Evolutionary conservation across 179 eudicot species (phyloP).

Genomic region (Monotropa hypopitys): DNA sequence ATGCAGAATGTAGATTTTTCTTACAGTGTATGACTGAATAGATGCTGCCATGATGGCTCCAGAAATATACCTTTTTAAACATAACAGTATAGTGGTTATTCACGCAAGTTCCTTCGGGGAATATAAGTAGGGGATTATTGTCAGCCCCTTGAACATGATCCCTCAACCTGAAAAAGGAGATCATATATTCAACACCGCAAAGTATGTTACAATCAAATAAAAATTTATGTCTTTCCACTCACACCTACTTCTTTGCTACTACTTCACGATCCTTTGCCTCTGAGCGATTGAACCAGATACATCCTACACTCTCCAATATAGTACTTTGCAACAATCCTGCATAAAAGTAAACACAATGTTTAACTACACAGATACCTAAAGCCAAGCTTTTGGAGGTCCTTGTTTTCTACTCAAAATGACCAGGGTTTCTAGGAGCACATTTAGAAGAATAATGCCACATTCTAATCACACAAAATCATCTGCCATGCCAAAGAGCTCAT

Average conservation of each 20-base stretch:
- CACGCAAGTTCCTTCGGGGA: constrained; percentile 98
- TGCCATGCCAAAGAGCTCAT: not conserved
- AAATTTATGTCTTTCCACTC: constrained; percentile 5
- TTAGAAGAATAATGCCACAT: not conserved
- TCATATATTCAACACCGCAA: not conserved
- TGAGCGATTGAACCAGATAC: constrained; percentile 92
- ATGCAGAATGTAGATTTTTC: not conserved
- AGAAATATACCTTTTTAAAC: constrained; percentile 77
- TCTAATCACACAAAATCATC: not conserved
- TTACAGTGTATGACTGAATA: not conserved
- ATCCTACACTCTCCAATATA: constrained; percentile 86
- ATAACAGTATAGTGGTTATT: constrained; percentile 91
- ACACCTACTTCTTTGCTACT: constrained; percentile 72
- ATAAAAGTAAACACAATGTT: constrained; percentile 4
- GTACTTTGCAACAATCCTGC: constrained; percentile 91
- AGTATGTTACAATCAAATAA: not conserved
- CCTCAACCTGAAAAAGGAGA: constrained; percentile 52
- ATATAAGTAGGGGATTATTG: constrained; percentile 91
- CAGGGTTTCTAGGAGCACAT: not conserved
- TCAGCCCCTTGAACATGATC: constrained; percentile 87
- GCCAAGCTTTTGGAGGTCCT: not conserved
- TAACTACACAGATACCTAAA: not conserved
- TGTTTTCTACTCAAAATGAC: not conserved
- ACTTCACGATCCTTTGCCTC: constrained; percentile 89
- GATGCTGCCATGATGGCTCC: not conserved